Percentiles rank a stretch among this genome's conserved stretches.
phyloP scores from a whole-genome alignment of 192 early-diverging fungal species.

The Coemansia sp. region DNA sequence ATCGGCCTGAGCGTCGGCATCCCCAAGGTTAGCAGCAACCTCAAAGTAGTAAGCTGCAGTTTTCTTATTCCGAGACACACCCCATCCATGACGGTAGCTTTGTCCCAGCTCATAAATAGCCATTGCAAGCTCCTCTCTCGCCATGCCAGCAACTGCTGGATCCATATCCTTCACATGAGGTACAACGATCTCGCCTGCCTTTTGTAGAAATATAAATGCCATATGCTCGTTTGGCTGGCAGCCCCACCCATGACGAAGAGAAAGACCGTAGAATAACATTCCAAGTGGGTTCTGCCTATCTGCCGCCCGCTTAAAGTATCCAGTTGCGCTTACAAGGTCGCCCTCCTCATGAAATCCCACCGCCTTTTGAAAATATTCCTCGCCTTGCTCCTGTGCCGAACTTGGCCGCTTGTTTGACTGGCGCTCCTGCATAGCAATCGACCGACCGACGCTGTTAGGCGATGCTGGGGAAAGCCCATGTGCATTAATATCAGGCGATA shows the following conservation, averaged over 20 bases:
- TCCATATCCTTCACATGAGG: slow-evolving; percentile 62
- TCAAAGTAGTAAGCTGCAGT: slow-evolving; percentile 80
- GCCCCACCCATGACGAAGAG: slow-evolving; percentile 78
- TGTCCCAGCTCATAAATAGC: slow-evolving; percentile 79
- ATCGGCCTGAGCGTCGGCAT: slow-evolving; percentile 75
- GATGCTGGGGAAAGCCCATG: slow-evolving; percentile 4
- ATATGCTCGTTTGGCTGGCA: slow-evolving; percentile 64
- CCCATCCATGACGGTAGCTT: slow-evolving; percentile 80
- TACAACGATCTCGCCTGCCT: slow-evolving; percentile 65
- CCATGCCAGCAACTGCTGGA: slow-evolving; percentile 59
- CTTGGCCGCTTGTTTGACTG: slow-evolving; percentile 10
- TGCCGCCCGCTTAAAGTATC: slow-evolving; percentile 68
- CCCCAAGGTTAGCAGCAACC: slow-evolving; percentile 75
- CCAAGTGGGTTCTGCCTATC: slow-evolving; percentile 64
- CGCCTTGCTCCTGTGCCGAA: slow-evolving; percentile 49
- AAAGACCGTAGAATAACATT: slow-evolving; percentile 72
- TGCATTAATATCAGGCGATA: slow-evolving; percentile 1
- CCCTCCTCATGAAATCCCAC: slow-evolving; percentile 69
- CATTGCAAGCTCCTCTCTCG: slow-evolving; percentile 67
- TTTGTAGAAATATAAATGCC: slow-evolving; percentile 70
- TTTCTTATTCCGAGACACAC: slow-evolving; percentile 67
- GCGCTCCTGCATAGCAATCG: slow-evolving; percentile 12
- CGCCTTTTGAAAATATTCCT: slow-evolving; percentile 65
- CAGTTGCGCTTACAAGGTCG: slow-evolving; percentile 69
- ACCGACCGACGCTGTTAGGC: background rate